These are phyloP conservation scores for Candida anglica DNA, from an alignment of 805 yeast species.

Conservation along the genomic window DNA sequence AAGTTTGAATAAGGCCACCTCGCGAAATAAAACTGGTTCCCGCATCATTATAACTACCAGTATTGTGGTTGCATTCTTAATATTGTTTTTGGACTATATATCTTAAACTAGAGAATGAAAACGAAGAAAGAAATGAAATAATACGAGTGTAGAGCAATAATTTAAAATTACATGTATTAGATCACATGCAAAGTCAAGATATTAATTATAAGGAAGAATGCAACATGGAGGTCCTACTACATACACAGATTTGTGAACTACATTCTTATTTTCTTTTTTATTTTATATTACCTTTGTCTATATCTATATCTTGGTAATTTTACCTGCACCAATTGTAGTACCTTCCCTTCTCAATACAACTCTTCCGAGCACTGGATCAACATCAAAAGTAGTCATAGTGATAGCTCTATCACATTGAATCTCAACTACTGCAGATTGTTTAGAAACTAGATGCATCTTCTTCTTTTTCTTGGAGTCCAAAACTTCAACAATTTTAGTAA, in stretches of 20 bases:
- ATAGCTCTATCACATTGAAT: constrained; percentile 43
- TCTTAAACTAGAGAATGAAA: constrained; percentile 6
- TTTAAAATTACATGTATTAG: too few relatives aligned
- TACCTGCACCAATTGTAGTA: constrained; percentile 64
- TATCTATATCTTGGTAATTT: constrained; percentile 20
- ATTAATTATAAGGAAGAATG: not conserved
- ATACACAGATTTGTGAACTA: too few relatives aligned
- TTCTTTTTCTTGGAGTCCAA: constrained; percentile 37
- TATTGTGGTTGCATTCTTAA: constrained; percentile 28
- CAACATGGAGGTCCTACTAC: too few relatives aligned
- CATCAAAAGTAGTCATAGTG: constrained; percentile 49
- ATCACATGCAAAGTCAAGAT: too few relatives aligned
- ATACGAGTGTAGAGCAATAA: too few relatives aligned
- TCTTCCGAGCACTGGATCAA: constrained; percentile 55
- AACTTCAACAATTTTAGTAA: constrained; percentile 41
- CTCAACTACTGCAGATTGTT: constrained; percentile 56
- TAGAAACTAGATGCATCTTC: constrained; percentile 53
- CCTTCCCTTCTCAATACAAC: constrained; percentile 71
- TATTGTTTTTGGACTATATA: constrained; percentile 35
- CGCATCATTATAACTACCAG: constrained; percentile 33
- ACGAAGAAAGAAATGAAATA: not conserved
- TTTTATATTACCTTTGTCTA: constrained; percentile 1
- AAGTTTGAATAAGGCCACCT: constrained; percentile 64
- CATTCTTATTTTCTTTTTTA: too few relatives aligned
- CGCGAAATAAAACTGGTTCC: constrained; percentile 49